Percentiles rank a stretch among this genome's conserved stretches.
These are phyloP conservation scores for Backusella sp. DNA, from an alignment of 192 early-diverging fungal genomes.

Conservation along the genomic window DNA sequence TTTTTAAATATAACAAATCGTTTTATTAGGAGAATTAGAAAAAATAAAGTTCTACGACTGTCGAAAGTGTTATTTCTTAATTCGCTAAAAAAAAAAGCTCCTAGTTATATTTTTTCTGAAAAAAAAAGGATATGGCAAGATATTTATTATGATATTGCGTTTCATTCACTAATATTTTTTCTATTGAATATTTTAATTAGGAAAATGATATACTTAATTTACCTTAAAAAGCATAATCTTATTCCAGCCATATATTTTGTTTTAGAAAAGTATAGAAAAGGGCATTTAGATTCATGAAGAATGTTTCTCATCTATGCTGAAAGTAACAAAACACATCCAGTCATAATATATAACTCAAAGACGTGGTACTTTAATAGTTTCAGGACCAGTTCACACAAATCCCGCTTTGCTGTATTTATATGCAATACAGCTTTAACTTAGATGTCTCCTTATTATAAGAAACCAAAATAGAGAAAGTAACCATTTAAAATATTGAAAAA, in stretches of 20 bases:
- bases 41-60: background rate
- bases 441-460: background rate
- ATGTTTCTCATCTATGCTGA: background rate
- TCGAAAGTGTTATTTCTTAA: background rate
- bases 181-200: too few species aligned
- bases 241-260: background rate
- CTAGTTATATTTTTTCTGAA: background rate
- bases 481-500: too few species aligned
- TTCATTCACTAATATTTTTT: too few species aligned
- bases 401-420: background rate
- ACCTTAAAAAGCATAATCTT: background rate
- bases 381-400: background rate
- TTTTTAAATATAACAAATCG: background rate
- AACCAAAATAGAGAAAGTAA: too few species aligned
- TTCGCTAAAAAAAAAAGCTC: background rate
- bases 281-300: background rate
- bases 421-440: background rate
- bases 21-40: background rate
- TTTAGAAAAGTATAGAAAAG: background rate
- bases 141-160: background rate
- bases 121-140: background rate
- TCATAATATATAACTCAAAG: background rate
- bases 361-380: background rate
- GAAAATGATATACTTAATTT: too few species aligned
- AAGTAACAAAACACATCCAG: background rate